Evolutionary conservation across 176 grass and related monocot genomes (phyloP), one percentile per base, ranked within the genome.

Genomic region (Triticum monococcum): DNA sequence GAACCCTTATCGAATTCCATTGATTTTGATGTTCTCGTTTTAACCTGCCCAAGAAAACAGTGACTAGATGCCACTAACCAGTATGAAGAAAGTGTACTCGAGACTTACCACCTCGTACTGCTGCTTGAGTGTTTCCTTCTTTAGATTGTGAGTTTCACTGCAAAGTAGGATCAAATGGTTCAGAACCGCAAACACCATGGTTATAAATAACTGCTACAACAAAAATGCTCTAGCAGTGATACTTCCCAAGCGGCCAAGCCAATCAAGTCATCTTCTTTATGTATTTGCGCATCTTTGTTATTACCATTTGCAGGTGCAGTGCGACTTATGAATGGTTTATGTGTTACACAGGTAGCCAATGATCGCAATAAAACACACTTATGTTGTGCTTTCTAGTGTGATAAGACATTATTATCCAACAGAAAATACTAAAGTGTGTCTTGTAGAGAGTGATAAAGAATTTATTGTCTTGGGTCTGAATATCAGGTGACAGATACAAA

Each of bases 71-170:
- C 12, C 46, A 64, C 80, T 38, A 68, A 85, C 7, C 40, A 78
- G 65, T 22, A 84, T 83, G 14, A 25, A 86, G 22, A 41, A 77
- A 73, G 52, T 16, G 28, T 76, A 79, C 65, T 84, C 1, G 38
- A 80, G 28, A 92, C 88, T 90, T 87, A 98, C 96, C 86, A 13
- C 18, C 26, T 98, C 86, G 24, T 94, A 98, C 69, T 98, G 93
- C 32, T 88, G 86, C 56, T 92, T 64, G 45, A 98, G 87, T 10
- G 91, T 95, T 89, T 98, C 96, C 61, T 88, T 83, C 93, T 87
- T 94, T 8, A 98, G 79, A 79, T 98, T 90, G 77, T 96, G 96
- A 38, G 62, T 84, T 84, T 96, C 90, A 88, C 96, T 98, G 91
- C 75, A 57, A 92, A 65, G 33, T 64, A 85, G 36, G 83, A 31